A percentile compares a stretch with the other conserved stretches of the same genome.
Conservation (phyloP, 176 grass and related monocot species). For the Sorghum bicolor region DNA sequence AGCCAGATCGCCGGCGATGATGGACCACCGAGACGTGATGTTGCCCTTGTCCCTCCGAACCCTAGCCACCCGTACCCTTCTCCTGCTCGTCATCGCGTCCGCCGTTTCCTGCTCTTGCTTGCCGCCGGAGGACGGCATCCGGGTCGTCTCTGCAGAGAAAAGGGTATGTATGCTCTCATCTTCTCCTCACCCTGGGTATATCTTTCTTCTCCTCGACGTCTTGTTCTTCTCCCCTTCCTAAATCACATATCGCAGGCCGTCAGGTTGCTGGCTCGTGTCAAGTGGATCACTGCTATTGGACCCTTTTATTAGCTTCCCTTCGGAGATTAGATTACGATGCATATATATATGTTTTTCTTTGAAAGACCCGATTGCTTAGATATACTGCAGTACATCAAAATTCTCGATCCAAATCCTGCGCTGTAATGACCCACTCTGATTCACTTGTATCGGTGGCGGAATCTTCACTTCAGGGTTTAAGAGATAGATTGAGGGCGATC, state of each 20-base stretch:
- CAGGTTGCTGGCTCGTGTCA: neutral
- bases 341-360: too few relatives aligned
- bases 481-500: neutral
- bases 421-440: neutral
- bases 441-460: neutral
- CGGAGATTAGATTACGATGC: neutral
- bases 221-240: neutral
- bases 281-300: neutral
- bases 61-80: neutral
- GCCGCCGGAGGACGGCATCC: constrained; percentile 34
- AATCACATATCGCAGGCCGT: neutral
- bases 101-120: neutral
- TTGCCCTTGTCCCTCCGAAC: neutral
- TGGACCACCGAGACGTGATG: constrained; percentile 23
- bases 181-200: neutral
- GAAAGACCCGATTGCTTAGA: too few relatives aligned
- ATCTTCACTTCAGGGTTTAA: neutral
- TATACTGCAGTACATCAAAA: neutral
- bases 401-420: neutral
- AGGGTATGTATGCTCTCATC: constrained; percentile 14
- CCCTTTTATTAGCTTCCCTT: neutral
- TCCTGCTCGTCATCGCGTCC: neutral
- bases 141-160: constrained; percentile 50
- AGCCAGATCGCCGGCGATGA: neutral
- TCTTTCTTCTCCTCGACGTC: neutral